Conservation (phyloP, 1,139 yeast species). For the Taphrina communis region DNA sequence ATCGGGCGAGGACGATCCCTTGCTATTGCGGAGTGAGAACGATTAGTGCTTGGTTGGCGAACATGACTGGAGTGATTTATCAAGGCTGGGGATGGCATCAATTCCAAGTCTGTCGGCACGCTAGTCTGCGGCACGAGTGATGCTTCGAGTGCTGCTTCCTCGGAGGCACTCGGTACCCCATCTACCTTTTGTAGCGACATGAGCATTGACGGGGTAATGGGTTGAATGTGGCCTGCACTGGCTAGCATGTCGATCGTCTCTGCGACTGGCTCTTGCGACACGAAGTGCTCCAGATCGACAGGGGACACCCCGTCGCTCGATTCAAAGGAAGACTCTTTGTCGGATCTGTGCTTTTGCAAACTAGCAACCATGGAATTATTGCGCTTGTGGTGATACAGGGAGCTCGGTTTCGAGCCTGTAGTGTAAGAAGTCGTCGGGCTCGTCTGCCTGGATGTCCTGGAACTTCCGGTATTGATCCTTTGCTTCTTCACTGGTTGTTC, state of each 20-base stretch:
- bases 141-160: neutral
- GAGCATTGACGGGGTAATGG: slow-evolving; percentile 40
- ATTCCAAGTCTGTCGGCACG: slow-evolving; percentile 3
- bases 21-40: slow-evolving; percentile 4
- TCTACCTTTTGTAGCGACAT: slow-evolving; percentile 25
- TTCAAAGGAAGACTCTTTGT: slow-evolving; percentile 29
- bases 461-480: slow-evolving; percentile 1
- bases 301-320: slow-evolving; percentile 34
- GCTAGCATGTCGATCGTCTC: neutral
- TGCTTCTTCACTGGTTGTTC: slow-evolving; percentile 22
- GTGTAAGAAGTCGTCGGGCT: slow-evolving; percentile 17
- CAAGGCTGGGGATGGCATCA: slow-evolving; percentile 22
- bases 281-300: slow-evolving; percentile 11
- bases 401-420: slow-evolving; percentile 2
- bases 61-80: neutral
- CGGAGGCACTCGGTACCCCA: neutral
- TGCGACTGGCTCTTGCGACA: neutral
- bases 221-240: slow-evolving; percentile 19
- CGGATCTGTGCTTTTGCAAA: neutral
- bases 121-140: neutral
- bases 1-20: slow-evolving; percentile 26
- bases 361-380: slow-evolving; percentile 9
- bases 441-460: slow-evolving; percentile 14
- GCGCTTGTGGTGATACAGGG: slow-evolving; percentile 16
- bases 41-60: neutral